A percentile compares a stretch with the other conserved stretches of the same genome.
Evolutionary conservation across 106 monocot species (phyloP).

Genomic region (Amphibolis antarctica): DNA sequence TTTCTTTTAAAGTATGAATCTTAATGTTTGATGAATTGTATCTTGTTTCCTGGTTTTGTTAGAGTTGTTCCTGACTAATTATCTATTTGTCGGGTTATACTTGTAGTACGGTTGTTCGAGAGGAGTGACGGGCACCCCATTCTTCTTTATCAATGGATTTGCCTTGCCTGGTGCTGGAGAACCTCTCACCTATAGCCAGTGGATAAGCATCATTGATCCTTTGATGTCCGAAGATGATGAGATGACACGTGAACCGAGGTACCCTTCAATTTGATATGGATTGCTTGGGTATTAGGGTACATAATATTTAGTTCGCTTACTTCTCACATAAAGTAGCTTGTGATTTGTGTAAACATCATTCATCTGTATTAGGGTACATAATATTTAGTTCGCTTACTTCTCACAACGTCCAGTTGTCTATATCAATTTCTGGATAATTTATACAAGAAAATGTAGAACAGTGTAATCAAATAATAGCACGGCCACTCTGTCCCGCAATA

Average conservation of each 20-base stretch:
- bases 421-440: too few relatives aligned
- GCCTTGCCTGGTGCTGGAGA: slow-evolving; percentile 52
- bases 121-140: slow-evolving; percentile 71
- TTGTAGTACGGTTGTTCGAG: slow-evolving; percentile 76
- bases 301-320: too few relatives aligned
- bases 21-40: background rate
- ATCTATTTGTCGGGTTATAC: background rate
- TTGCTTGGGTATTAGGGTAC: too few relatives aligned
- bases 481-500: too few relatives aligned
- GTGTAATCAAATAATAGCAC: too few relatives aligned
- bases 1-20: slow-evolving; percentile 17
- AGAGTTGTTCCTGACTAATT: background rate
- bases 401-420: too few relatives aligned
- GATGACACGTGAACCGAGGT: background rate
- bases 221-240: slow-evolving; percentile 18
- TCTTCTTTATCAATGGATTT: slow-evolving; percentile 92
- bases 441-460: too few relatives aligned
- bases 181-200: slow-evolving; percentile 40
- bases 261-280: background rate
- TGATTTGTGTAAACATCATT: too few relatives aligned
- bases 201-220: slow-evolving; percentile 53
- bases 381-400: too few relatives aligned
- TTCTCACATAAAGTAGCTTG: slow-evolving; percentile 2
- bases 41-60: background rate
- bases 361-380: too few relatives aligned